These are phyloP conservation scores for Botryococcus braunii DNA, from an alignment of 163 green algal species.

Conservation along the genomic window DNA sequence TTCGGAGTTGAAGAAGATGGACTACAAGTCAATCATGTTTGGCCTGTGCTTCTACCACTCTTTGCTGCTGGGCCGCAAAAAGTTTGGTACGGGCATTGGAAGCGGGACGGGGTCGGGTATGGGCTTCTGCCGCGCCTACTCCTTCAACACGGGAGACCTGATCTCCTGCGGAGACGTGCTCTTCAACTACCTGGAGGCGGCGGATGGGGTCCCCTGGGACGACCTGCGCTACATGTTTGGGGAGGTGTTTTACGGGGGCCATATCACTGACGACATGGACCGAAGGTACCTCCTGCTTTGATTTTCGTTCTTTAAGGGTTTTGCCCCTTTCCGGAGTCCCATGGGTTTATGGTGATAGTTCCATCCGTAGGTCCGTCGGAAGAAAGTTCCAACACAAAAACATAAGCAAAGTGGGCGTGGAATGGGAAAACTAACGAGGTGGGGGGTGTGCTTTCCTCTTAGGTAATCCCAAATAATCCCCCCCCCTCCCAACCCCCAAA, in stretches of 20 bases:
- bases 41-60: conserved; percentile 89
- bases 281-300: conserved; percentile 73
- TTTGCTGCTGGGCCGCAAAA: conserved; percentile 84
- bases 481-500: no score
- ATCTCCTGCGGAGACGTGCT: conserved; percentile 75
- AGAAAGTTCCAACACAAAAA: not conserved
- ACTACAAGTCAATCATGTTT: conserved; percentile 82
- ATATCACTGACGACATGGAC: conserved; percentile 93
- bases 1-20: conserved; percentile 67
- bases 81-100: conserved; percentile 89
- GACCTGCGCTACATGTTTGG: conserved; percentile 90
- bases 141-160: conserved; percentile 89
- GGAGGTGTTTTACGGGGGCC: conserved; percentile 95
- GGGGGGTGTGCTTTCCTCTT: no score
- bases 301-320: conserved; percentile 70
- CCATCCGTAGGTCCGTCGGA: conserved; percentile 54
- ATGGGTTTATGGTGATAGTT: conserved; percentile 49
- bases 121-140: conserved; percentile 39
- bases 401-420: no score
- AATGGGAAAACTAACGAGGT: no score
- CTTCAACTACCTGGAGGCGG: conserved; percentile 87
- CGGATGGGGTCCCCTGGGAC: conserved; percentile 81
- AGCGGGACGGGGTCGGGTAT: conserved; percentile 32
- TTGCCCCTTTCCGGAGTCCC: conserved; percentile 76
- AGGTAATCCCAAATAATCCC: no score